Conservation (phyloP, 1,284 basidiomycete species). For the Coniferiporia sulphurascens region DNA sequence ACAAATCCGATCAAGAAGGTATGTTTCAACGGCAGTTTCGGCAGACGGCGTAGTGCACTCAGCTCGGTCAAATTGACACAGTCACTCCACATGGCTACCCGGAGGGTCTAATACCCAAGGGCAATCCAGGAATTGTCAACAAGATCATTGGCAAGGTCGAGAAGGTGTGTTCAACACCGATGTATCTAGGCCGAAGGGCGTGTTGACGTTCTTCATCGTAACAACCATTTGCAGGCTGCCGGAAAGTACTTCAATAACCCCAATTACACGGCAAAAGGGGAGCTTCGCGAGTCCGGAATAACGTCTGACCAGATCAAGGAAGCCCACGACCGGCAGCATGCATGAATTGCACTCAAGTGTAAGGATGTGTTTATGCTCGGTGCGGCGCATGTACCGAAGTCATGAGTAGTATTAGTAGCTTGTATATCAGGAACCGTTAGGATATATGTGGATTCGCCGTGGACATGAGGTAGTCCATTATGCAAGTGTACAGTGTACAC, state of each 20-base stretch:
- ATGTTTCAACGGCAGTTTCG: no score
- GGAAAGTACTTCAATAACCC: slow-evolving; percentile 8
- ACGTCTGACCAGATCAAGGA: neutral
- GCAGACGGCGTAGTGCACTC: no score
- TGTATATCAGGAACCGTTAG: neutral
- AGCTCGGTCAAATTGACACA: no score
- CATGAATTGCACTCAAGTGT: neutral
- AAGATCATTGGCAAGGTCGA: slow-evolving; percentile 1
- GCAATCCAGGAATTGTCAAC: neutral
- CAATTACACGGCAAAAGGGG: neutral
- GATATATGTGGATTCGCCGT: neutral
- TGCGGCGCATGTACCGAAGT: no score
- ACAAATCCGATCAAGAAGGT: no score
- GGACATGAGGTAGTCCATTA: no score
- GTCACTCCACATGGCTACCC: neutral
- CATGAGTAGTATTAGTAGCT: neutral
- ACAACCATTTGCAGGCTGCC: neutral
- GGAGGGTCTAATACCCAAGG: neutral
- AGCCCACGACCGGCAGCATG: neutral
- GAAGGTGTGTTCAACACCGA: neutral
- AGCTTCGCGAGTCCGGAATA: slow-evolving; percentile 3
- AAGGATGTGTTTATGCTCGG: neutral
- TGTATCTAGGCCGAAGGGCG: neutral
- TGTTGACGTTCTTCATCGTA: neutral
- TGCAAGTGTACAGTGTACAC: no score